Evolutionary conservation across 371 early-diverging fungal species (phyloP).

Genomic region (Dichotomocladium elegans): DNA sequence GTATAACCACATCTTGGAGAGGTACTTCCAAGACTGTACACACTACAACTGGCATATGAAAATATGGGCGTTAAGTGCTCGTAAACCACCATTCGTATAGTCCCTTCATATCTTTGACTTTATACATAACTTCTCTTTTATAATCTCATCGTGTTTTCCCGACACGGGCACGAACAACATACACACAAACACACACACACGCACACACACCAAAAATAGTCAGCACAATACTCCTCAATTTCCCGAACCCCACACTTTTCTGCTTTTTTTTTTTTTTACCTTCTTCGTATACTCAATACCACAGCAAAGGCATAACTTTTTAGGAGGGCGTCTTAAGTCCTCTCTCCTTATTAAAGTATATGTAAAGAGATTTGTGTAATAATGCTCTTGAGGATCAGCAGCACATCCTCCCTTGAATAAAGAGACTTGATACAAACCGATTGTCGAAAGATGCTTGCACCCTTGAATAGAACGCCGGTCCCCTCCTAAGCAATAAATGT

Average conservation of each 20-base stretch:
- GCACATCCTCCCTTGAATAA: too few species aligned
- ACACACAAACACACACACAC: too few species aligned
- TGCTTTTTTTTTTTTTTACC: background rate
- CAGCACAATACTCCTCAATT: background rate
- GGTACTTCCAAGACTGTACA: conserved; percentile 30
- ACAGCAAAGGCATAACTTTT: too few species aligned
- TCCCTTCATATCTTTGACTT: background rate
- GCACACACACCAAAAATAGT: background rate
- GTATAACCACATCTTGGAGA: conserved; percentile 20
- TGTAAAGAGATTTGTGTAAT: too few species aligned
- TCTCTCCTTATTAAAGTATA: too few species aligned
- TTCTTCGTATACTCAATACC: too few species aligned
- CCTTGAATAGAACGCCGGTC: too few species aligned
- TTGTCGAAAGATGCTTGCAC: too few species aligned
- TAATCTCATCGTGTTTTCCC: background rate
- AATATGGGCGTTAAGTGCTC: conserved; percentile 23
- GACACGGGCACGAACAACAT: background rate
- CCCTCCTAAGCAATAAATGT: too few species aligned
- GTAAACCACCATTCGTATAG: conserved; percentile 23
- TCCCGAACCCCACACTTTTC: background rate
- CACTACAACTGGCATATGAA: conserved; percentile 29
- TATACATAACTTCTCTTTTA: background rate
- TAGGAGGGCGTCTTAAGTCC: too few species aligned
- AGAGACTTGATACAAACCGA: too few species aligned
- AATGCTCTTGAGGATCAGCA: too few species aligned